Evolutionary conservation across 768 basidiomycete species (phyloP), one percentile per base, ranked within the genome.

Genomic region (Russula abietina): DNA sequence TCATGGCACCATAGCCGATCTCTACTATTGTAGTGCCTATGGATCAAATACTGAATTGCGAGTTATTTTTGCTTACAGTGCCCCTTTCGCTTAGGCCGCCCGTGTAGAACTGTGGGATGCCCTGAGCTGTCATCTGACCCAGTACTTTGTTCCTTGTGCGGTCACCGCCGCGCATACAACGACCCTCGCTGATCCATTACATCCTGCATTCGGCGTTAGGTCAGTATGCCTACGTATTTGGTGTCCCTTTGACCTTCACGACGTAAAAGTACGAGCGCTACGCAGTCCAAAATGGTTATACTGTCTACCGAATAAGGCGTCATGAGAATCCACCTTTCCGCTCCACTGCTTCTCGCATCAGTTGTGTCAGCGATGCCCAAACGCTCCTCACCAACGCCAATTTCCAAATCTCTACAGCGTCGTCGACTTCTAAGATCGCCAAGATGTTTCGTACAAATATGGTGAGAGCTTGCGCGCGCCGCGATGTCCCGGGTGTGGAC

Each of bases 61-160:
- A 49, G 48, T 24, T 49, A 17, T 49, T 49, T 49, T 49, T 7
- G 26, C 26, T 28, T 17, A n/a, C 14, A 12, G 45, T 22, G 14
- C 24, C 48, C 48, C 24, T 12, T 22, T 26, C 26, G 48, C 24
- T 17, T 26, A 8, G 24, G 28, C 26, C 26, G 5, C 24, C 24
- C 6, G 48, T 26, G 48, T 26, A 14, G 7, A 48, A 12, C 24
- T 48, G 14, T 6, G 24, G 24, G 22, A 24, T 49, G 48, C 6
- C 24, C 48, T 49, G 38, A 39, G 16, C 14, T 17, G 16, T 22
- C 24, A n/a, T 43, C 43, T 45, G 43, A n/a, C n/a, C 43, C 2
- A 19, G 17, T 22, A 26, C 48, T 28, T 26, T 49, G 69, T 77
- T 24, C 75, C 76, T 28, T 75, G 75, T 60, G 66, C 69, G 22